A percentile compares a stretch with the other conserved stretches of the same genome.
These are phyloP conservation scores for Microstegium vimineum DNA, from an alignment of 176 grass and related monocot species.

Conservation along the genomic window DNA sequence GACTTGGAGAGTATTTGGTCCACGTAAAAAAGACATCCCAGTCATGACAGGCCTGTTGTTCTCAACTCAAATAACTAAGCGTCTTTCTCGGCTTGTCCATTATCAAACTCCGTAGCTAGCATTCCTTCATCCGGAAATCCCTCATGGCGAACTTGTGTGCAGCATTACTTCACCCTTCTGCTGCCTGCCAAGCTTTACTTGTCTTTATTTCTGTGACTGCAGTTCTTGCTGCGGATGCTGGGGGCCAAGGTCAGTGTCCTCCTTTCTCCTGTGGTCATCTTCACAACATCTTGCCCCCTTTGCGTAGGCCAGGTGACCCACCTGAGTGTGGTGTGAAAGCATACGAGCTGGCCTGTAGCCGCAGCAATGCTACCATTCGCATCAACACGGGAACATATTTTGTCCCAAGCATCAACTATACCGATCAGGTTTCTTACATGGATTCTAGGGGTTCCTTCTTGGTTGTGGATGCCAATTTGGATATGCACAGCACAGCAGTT, in stretches of 20 bases:
- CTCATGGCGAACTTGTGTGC: background rate
- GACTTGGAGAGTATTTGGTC: background rate
- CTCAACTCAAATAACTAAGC: background rate
- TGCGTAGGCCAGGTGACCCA: slow-evolving; percentile 23
- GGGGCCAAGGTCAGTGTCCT: background rate
- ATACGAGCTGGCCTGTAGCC: slow-evolving; percentile 20
- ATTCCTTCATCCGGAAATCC: background rate
- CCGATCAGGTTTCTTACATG: no score
- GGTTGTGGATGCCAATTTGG: slow-evolving; percentile 22
- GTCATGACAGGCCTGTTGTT: background rate
- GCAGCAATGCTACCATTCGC: slow-evolving; percentile 10
- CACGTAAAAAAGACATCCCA: background rate
- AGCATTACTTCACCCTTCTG: background rate
- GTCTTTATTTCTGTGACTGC: background rate
- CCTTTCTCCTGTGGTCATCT: slow-evolving; percentile 47
- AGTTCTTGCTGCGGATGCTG: background rate
- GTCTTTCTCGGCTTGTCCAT: background rate
- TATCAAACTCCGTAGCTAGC: background rate
- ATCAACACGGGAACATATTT: slow-evolving; percentile 2
- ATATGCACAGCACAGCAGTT: background rate
- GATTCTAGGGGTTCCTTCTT: background rate
- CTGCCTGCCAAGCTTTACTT: background rate
- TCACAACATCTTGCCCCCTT: slow-evolving; percentile 24
- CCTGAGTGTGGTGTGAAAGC: slow-evolving; percentile 5
- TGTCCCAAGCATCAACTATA: slow-evolving; percentile 30